phyloP scores from a whole-genome alignment of 768 basidiomycete species.

The Serendipita vermifera region DNA sequence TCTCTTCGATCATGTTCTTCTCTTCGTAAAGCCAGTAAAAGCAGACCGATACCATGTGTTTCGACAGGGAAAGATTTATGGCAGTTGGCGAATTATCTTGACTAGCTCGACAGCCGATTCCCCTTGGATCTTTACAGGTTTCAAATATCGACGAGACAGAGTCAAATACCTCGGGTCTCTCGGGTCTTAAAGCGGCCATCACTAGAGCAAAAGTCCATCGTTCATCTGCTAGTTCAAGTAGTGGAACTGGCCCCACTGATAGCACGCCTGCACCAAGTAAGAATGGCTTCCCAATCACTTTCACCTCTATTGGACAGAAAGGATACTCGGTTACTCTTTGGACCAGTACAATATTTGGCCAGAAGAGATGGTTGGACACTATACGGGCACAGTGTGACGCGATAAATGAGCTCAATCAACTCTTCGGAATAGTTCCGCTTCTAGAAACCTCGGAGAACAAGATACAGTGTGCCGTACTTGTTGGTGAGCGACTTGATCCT shows the following conservation, averaged over 20 bases:
- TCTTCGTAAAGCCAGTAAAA: constrained; percentile 85
- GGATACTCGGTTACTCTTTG: constrained; percentile 85
- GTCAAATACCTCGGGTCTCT: constrained; percentile 19
- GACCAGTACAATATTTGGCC: constrained; percentile 70
- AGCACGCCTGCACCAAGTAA: constrained; percentile 46
- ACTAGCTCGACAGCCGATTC: constrained; percentile 84
- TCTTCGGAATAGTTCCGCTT: constrained; percentile 75
- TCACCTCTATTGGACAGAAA: constrained; percentile 85
- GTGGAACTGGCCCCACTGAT: constrained; percentile 18
- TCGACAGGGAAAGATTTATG: constrained; percentile 53
- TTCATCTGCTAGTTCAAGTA: constrained; percentile 16
- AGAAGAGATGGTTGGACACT: constrained; percentile 88
- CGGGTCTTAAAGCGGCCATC: constrained; percentile 30
- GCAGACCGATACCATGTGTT: constrained; percentile 89
- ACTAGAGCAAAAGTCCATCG: not conserved
- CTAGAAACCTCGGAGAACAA: constrained; percentile 72
- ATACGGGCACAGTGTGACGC: constrained; percentile 81
- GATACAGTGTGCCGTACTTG: constrained; percentile 83
- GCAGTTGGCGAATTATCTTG: no score
- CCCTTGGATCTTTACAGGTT: constrained; percentile 79
- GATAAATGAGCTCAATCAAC: constrained; percentile 68
- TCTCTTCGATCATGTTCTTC: constrained; percentile 89
- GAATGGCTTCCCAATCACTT: constrained; percentile 83
- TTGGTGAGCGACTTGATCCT: constrained; percentile 44
- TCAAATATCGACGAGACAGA: constrained; percentile 58